A percentile compares a stretch with the other conserved stretches of the same genome.
These are phyloP conservation scores for Eutypella sp. DNA, from an alignment of 2,329 filamentous ascomycete genomes.

Conservation along the genomic window DNA sequence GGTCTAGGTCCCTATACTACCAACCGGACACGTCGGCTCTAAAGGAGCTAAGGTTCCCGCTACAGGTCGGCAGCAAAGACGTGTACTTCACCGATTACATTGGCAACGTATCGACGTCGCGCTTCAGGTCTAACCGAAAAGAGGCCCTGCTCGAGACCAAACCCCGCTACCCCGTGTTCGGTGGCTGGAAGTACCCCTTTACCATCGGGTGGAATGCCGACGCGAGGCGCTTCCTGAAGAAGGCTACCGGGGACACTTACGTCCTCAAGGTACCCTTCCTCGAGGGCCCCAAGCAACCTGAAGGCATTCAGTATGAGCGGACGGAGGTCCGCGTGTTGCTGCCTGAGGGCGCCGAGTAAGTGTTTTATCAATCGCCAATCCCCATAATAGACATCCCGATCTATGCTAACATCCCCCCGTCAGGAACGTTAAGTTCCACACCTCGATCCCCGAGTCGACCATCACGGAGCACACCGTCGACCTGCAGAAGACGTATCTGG, in stretches of 20 bases:
- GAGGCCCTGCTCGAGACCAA: conserved; percentile 85
- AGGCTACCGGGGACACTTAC: conserved; percentile 62
- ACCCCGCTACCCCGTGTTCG: conserved; percentile 93
- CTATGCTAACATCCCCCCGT: conserved; percentile 38
- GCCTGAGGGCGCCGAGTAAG: conserved; percentile 84
- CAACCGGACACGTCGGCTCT: conserved; percentile 73
- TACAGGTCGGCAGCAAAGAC: conserved; percentile 74
- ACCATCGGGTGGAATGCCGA: conserved; percentile 93
- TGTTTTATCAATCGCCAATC: too few relatives aligned
- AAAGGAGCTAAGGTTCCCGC: conserved; percentile 74
- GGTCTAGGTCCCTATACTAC: conserved; percentile 68
- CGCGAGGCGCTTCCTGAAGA: conserved; percentile 69
- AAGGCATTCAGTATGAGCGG: conserved; percentile 82
- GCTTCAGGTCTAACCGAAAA: conserved; percentile 71
- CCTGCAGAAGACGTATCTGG: conserved; percentile 85
- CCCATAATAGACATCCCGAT: too few relatives aligned
- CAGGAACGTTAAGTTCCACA: conserved; percentile 75
- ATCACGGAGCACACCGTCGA: conserved; percentile 55
- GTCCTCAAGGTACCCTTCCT: conserved; percentile 88
- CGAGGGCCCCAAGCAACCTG: conserved; percentile 79
- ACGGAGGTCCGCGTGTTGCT: conserved; percentile 78
- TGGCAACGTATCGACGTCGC: conserved; percentile 92
- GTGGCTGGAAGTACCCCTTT: conserved; percentile 98
- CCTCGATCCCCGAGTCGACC: conserved; percentile 60
- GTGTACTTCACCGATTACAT: conserved; percentile 95